A percentile compares a stretch with the other conserved stretches of the same genome.
Evolutionary conservation across 2,329 filamentous ascomycete species (phyloP).

Genomic region (Raffaelea albimanens): DNA sequence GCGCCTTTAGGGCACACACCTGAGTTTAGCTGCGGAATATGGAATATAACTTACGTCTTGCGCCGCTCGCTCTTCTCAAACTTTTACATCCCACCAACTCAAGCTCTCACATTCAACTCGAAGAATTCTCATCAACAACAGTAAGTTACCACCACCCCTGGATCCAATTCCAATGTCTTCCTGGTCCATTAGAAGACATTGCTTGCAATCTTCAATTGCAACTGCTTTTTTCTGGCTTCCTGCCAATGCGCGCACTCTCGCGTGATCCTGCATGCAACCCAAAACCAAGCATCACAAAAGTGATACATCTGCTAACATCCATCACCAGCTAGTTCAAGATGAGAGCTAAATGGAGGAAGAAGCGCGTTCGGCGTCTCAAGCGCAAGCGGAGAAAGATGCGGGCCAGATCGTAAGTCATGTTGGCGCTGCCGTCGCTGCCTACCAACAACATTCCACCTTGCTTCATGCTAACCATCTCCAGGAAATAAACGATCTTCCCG

Average conservation of each 20-base stretch:
- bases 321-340: conserved; percentile 41
- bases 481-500: conserved; percentile 7
- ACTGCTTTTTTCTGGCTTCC: too few species aligned
- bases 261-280: too few species aligned
- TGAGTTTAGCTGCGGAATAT: not conserved
- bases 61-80: conserved; percentile 5
- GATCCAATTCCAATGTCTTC: not conserved
- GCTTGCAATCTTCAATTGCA: too few species aligned
- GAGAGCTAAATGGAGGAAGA: conserved; percentile 99
- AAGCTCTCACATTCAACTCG: conserved; percentile 28
- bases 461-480: not conserved
- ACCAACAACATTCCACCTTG: not conserved
- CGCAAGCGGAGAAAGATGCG: conserved; percentile 99
- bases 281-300: too few species aligned
- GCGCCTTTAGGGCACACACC: conserved; percentile 14
- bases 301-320: not conserved
- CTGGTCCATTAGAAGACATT: too few species aligned
- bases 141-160: conserved; percentile 11
- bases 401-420: conserved; percentile 73
- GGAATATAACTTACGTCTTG: conserved; percentile 5
- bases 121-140: conserved; percentile 35
- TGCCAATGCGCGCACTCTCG: too few species aligned
- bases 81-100: conserved; percentile 13
- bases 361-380: conserved; percentile 98
- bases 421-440: not conserved